Conservation (phyloP, 2,329 filamentous ascomycete genomes). For the Lachnellula subtilissima region DNA sequence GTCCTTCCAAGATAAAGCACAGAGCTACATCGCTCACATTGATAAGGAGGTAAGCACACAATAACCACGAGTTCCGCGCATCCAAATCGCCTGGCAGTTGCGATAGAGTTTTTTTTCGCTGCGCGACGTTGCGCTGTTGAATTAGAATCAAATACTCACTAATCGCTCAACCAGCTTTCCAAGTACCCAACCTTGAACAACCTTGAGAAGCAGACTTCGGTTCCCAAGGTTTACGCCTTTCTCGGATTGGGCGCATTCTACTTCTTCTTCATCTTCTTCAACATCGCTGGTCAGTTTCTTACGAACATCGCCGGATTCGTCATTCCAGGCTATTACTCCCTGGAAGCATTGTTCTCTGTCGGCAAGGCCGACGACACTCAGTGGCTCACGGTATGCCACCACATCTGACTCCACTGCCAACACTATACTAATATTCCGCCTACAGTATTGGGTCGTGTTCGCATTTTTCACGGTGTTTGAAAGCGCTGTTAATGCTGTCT, state of each 20-base stretch:
- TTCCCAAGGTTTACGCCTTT: slow-evolving; percentile 81
- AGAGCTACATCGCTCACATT: slow-evolving; percentile 72
- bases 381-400: slow-evolving; percentile 62
- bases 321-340: slow-evolving; percentile 79
- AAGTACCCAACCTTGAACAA: slow-evolving; percentile 82
- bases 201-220: slow-evolving; percentile 75
- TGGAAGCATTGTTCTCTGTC: slow-evolving; percentile 68
- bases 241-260: slow-evolving; percentile 73
- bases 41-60: slow-evolving; percentile 65
- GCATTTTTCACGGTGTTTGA: slow-evolving; percentile 78
- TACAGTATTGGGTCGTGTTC: slow-evolving; percentile 82
- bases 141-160: neutral
- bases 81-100: neutral
- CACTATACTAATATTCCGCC: slow-evolving; percentile 5
- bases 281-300: slow-evolving; percentile 81
- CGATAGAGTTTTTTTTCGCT: neutral
- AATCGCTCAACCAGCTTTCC: slow-evolving; percentile 55
- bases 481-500: slow-evolving; percentile 77
- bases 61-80: neutral
- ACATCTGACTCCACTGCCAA: neutral
- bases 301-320: slow-evolving; percentile 83
- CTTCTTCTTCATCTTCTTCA: slow-evolving; percentile 90
- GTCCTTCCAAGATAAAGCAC: slow-evolving; percentile 70
- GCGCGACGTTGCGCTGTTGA: neutral
- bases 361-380: slow-evolving; percentile 76